Conservation (phyloP, 768 basidiomycete genomes). For the Mycena kentingensis region DNA sequence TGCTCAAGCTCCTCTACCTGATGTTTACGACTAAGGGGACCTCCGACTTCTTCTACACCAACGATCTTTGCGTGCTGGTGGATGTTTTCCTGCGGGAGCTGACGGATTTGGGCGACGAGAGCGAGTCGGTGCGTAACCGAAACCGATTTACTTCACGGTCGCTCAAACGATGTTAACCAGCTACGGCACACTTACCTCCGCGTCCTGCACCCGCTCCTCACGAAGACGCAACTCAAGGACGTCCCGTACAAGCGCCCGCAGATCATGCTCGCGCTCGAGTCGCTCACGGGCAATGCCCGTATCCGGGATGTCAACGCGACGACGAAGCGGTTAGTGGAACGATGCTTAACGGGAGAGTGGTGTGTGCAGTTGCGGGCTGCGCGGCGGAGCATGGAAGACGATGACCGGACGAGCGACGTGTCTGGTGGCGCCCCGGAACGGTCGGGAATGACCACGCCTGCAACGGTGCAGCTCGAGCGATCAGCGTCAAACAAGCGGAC, state of each 20-base stretch:
- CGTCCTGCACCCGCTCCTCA: constrained; percentile 92
- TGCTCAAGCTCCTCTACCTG: constrained; percentile 92
- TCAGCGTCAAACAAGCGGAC: constrained; percentile 43
- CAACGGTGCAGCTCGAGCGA: constrained; percentile 38
- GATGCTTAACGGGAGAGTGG: constrained; percentile 89
- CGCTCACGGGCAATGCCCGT: constrained; percentile 67
- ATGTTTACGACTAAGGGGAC: constrained; percentile 93
- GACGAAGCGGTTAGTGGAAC: constrained; percentile 87
- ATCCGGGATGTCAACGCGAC: constrained; percentile 86
- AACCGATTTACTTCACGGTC: not conserved
- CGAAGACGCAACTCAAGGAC: constrained; percentile 85
- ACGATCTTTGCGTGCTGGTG: constrained; percentile 92
- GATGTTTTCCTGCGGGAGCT: constrained; percentile 98
- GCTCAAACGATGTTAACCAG: constrained; percentile 35
- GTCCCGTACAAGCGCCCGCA: constrained; percentile 91
- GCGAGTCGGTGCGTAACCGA: constrained; percentile 73
- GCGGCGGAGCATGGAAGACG: constrained; percentile 23
- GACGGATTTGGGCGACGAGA: constrained; percentile 88
- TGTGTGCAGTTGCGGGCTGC: constrained; percentile 61
- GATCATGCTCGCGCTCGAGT: constrained; percentile 81
- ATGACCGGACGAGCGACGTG: constrained; percentile 22
- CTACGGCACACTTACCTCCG: constrained; percentile 96
- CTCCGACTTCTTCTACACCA: constrained; percentile 96
- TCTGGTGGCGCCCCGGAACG: not conserved
- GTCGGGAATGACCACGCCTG: constrained; percentile 33